phyloP scores from a whole-genome alignment of 2,329 filamentous ascomycete genomes.

The Paracoccidioides brasiliensis region DNA sequence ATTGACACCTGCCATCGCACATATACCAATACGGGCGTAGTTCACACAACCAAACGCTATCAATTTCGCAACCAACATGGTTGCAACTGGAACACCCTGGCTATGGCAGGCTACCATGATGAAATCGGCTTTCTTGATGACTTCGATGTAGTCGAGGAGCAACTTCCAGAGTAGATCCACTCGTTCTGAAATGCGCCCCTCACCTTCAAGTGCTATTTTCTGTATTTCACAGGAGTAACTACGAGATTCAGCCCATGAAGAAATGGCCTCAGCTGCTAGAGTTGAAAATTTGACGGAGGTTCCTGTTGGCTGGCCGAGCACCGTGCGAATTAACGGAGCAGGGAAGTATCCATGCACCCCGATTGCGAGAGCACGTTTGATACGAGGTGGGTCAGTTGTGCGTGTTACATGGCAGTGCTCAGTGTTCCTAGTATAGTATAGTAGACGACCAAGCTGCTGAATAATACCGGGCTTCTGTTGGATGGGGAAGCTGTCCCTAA shows the following conservation, averaged over 20 bases:
- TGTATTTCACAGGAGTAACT: slow-evolving; percentile 73
- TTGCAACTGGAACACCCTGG: slow-evolving; percentile 83
- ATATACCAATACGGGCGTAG: slow-evolving; percentile 66
- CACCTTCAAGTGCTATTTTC: slow-evolving; percentile 86
- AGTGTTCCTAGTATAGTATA: slow-evolving; percentile 42
- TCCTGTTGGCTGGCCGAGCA: slow-evolving; percentile 88
- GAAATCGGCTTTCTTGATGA: slow-evolving; percentile 75
- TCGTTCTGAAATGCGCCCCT: slow-evolving; percentile 79
- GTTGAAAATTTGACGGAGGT: slow-evolving; percentile 90
- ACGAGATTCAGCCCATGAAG: slow-evolving; percentile 63
- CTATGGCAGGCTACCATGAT: slow-evolving; percentile 89
- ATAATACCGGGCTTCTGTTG: slow-evolving; percentile 49
- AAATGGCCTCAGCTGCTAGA: slow-evolving; percentile 70
- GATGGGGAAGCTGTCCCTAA: slow-evolving; percentile 34
- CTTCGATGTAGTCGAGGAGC: slow-evolving; percentile 85
- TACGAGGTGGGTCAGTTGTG: slow-evolving; percentile 52
- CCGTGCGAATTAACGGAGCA: slow-evolving; percentile 69
- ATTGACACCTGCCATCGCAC: slow-evolving; percentile 82
- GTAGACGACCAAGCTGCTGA: slow-evolving; percentile 37
- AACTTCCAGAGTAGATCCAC: slow-evolving; percentile 92
- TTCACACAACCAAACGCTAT: slow-evolving; percentile 80
- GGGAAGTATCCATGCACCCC: slow-evolving; percentile 93
- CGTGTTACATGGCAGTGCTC: slow-evolving; percentile 59
- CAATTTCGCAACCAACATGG: slow-evolving; percentile 85
- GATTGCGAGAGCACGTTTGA: slow-evolving; percentile 81